Evolutionary conservation across 2,329 filamentous ascomycete species (phyloP).

Genomic region (Beauveria sp.): DNA sequence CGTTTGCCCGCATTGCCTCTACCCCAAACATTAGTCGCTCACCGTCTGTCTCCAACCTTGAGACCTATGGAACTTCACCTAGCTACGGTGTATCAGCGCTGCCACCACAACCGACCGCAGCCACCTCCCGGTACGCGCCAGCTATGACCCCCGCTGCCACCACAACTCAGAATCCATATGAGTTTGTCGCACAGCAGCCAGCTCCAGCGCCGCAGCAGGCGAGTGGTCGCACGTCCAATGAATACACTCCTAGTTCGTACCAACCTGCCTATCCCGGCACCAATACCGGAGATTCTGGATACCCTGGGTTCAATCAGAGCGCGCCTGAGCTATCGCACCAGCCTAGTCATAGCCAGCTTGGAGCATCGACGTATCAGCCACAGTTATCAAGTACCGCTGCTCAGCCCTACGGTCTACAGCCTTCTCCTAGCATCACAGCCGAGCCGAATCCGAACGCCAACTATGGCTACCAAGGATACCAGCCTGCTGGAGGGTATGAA

Average conservation of each 20-base stretch:
- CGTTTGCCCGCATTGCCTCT: constrained; percentile 73
- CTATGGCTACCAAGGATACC: constrained; percentile 28
- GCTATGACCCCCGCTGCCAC: constrained; percentile 20
- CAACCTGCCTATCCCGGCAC: constrained; percentile 24
- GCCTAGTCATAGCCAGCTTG: background rate
- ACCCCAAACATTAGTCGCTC: constrained; percentile 69
- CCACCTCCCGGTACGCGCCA: constrained; percentile 46
- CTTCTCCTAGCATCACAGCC: constrained; percentile 18
- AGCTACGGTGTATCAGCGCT: constrained; percentile 22
- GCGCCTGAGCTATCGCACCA: background rate
- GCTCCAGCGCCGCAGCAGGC: constrained; percentile 11
- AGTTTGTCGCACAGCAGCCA: constrained; percentile 12
- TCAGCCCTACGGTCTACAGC: constrained; percentile 23
- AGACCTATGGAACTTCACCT: constrained; percentile 59
- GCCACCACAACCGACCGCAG: constrained; percentile 25
- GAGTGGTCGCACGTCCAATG: constrained; percentile 23
- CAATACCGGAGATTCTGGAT: background rate
- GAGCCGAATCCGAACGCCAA: constrained; percentile 23
- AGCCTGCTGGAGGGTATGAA: constrained; percentile 39
- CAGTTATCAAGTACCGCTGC: constrained; percentile 15
- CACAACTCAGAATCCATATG: constrained; percentile 17
- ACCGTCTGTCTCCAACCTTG: constrained; percentile 62
- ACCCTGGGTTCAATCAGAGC: background rate
- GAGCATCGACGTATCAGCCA: constrained; percentile 2
- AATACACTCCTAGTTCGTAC: constrained; percentile 27